These are phyloP conservation scores for Drechslera avenae DNA, from an alignment of 2,329 filamentous ascomycete species.

Conservation along the genomic window DNA sequence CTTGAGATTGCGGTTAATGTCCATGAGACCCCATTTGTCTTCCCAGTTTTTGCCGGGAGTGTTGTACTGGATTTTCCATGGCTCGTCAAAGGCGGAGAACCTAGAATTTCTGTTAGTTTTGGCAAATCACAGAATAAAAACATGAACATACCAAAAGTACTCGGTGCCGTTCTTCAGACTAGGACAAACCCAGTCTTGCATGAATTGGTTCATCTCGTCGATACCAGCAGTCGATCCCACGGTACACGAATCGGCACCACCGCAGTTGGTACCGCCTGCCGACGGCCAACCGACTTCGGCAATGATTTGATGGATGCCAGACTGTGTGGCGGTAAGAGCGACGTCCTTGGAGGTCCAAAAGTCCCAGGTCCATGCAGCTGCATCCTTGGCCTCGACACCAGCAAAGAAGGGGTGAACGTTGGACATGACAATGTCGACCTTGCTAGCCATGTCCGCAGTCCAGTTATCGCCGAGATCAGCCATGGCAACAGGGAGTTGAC, in stretches of 20 bases:
- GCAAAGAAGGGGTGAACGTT: constrained; percentile 98
- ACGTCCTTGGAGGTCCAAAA: constrained; percentile 80
- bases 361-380: constrained; percentile 77
- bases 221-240: constrained; percentile 79
- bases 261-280: constrained; percentile 79
- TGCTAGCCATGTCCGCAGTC: constrained; percentile 69
- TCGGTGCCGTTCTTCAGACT: constrained; percentile 81
- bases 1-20: constrained; percentile 83
- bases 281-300: constrained; percentile 92
- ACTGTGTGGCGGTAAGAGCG: constrained; percentile 59
- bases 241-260: constrained; percentile 61
- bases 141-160: constrained; percentile 78
- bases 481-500: constrained; percentile 79
- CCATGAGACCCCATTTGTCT: constrained; percentile 93
- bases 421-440: constrained; percentile 89
- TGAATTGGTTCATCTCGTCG: constrained; percentile 80
- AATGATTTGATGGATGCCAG: constrained; percentile 71
- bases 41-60: constrained; percentile 74
- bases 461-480: constrained; percentile 90
- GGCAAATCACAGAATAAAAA: neutral
- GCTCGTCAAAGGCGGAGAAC: constrained; percentile 96
- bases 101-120: constrained; percentile 42
- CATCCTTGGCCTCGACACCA: constrained; percentile 69
- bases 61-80: constrained; percentile 86
- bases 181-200: constrained; percentile 83